Evolutionary conservation across 441 rosid species (phyloP), one percentile per base, ranked within the genome.

Genomic region (Manihot esculenta): DNA sequence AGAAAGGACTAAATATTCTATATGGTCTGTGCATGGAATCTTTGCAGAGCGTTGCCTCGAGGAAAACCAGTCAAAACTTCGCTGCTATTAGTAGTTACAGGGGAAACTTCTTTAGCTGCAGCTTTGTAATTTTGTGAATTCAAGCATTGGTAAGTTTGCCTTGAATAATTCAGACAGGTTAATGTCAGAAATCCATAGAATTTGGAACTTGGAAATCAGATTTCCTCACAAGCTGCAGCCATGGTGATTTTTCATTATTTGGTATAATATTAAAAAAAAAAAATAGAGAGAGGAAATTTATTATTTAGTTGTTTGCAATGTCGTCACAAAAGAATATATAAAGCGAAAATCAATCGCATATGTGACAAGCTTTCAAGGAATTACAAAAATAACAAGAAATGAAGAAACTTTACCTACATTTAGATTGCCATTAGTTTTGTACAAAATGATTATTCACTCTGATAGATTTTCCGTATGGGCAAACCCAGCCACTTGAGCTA

Each of bases 371-470:
- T 49, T 14, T 50, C 0, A 69, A 69, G 68, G 42, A 74, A 64
- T 63, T 27, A 59, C n/a, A 47, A 26, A 62, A 51, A 72, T 24
- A 67, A 62, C 82, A 76, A 51, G 72, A 74, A 76, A 17, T 49
- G 55, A 56, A 55, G 49, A 49, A 62, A 50, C 54, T 66, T 47
- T 66, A 57, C 72, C 78, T 78, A 78, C 70, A 70, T 35, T 56
- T 15, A 38, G 35, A 56, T 73, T 72, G 62, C 62, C 23, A 72
- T 78, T 42, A 47, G 57, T 74, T 75, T 62, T 84, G 79, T 82
- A 80, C 86, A 84, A 54, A 57, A 66, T 74, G 59, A 76, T 84
- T 77, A 72, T 74, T 76, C 78, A 82, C 75, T 51, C 73, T 35
- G 56, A 71, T 51, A 38, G 26, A 66, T 66, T 74, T 73, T 72